phyloP scores from a whole-genome alignment of 139 green algal species.

The Micractinium sp. region DNA sequence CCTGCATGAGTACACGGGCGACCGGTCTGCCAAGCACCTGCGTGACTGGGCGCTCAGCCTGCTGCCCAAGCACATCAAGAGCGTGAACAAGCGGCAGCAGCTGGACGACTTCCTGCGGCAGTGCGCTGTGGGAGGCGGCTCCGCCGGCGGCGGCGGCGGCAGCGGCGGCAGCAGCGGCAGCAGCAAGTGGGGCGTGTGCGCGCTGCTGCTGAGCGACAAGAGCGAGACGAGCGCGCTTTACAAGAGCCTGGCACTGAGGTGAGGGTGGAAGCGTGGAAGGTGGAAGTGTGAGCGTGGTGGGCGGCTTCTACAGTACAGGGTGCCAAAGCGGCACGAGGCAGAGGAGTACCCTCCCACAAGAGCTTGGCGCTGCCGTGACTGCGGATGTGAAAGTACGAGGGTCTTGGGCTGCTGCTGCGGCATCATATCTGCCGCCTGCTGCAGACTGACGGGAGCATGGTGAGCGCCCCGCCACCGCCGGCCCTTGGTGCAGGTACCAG shows the following conservation, averaged over 20 bases:
- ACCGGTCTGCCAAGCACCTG: slow-evolving; percentile 63
- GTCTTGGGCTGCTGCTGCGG: not conserved
- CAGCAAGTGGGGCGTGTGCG: slow-evolving; percentile 67
- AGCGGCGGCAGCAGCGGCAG: slow-evolving; percentile 28
- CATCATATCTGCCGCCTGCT: too few species aligned
- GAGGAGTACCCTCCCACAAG: too few species aligned
- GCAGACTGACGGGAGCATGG: too few species aligned
- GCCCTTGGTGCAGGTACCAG: slow-evolving; percentile 38
- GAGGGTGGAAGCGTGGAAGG: not conserved
- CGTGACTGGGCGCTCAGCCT: slow-evolving; percentile 73
- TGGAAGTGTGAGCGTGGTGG: not conserved
- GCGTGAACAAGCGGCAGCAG: slow-evolving; percentile 8
- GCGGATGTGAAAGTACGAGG: not conserved
- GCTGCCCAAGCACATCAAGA: slow-evolving; percentile 62
- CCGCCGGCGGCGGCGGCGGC: not conserved
- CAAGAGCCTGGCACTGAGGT: slow-evolving; percentile 58
- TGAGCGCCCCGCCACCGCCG: too few species aligned
- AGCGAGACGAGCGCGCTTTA: slow-evolving; percentile 47
- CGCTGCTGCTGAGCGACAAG: slow-evolving; percentile 83
- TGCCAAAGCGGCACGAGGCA: too few species aligned
- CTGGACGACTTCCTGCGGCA: slow-evolving; percentile 43
- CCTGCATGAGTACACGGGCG: slow-evolving; percentile 70
- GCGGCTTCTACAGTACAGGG: too few species aligned
- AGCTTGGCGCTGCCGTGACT: too few species aligned
- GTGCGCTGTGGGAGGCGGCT: not conserved